These are phyloP conservation scores for Xylaria sp. DNA, from an alignment of 2,329 filamentous ascomycete genomes.

Conservation along the genomic window DNA sequence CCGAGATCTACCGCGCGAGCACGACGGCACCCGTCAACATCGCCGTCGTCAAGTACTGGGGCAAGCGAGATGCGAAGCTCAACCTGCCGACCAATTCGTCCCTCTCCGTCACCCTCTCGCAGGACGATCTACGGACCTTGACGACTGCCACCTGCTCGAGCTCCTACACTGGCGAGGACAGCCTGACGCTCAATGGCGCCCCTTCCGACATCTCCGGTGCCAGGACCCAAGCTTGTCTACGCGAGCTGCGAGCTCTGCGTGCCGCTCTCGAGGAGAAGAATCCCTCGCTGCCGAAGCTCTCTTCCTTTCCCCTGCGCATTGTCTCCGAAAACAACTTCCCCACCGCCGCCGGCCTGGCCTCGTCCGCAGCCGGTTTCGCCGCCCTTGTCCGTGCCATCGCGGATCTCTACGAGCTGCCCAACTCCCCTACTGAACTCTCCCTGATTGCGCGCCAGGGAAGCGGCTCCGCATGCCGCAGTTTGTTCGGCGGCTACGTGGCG, in stretches of 20 bases:
- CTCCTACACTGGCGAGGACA: constrained; percentile 72
- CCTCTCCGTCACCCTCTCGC: constrained; percentile 94
- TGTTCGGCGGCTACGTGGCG: constrained; percentile 96
- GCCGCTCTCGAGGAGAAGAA: constrained; percentile 77
- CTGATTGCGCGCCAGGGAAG: constrained; percentile 93
- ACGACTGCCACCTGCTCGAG: constrained; percentile 93
- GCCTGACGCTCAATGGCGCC: constrained; percentile 84
- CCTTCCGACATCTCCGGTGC: constrained; percentile 86
- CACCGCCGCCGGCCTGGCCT: constrained; percentile 89
- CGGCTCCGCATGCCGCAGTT: constrained; percentile 89
- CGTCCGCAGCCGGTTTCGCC: constrained; percentile 75
- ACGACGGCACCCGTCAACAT: constrained; percentile 98
- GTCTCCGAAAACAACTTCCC: constrained; percentile 99
- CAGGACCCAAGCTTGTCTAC: constrained; percentile 93
- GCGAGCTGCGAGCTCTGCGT: constrained; percentile 82
- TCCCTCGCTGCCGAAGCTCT: constrained; percentile 82
- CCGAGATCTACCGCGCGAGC: constrained; percentile 84
- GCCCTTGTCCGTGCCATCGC: constrained; percentile 86
- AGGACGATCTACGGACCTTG: constrained; percentile 91
- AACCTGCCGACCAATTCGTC: constrained; percentile 99
- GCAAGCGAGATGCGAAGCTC: constrained; percentile 91
- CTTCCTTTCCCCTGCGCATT: constrained; percentile 79
- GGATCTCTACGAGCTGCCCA: constrained; percentile 86
- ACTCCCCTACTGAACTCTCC: constrained; percentile 83
- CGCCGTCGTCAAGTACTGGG: constrained; percentile 99